These are phyloP conservation scores for Baorangia bicolor DNA, from an alignment of 768 basidiomycete genomes.

Conservation along the genomic window DNA sequence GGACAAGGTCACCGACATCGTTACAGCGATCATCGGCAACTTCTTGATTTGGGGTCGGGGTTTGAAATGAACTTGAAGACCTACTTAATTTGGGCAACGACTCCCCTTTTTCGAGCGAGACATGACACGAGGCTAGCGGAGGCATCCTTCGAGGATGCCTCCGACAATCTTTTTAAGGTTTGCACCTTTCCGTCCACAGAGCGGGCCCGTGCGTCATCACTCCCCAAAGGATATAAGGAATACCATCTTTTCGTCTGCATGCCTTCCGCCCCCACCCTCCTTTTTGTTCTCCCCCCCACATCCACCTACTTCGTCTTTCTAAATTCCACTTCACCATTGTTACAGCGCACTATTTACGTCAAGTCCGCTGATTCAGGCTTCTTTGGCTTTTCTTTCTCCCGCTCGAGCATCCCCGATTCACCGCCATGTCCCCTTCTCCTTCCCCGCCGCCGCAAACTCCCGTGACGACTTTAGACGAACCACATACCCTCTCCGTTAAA, in stretches of 20 bases:
- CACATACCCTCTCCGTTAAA: slow-evolving; percentile 6
- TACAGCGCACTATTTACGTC: slow-evolving; percentile 24
- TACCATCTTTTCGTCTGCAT: slow-evolving; percentile 7
- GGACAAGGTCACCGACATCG: no score
- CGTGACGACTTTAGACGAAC: slow-evolving; percentile 19
- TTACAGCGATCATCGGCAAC: slow-evolving; percentile 14
- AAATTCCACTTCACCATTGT: slow-evolving; percentile 7
- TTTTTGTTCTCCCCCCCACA: slow-evolving; percentile 15
- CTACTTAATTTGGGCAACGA: slow-evolving; percentile 25
- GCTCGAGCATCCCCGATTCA: slow-evolving; percentile 23
- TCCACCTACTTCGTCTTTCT: slow-evolving; percentile 18
- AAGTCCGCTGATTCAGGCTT: slow-evolving; percentile 11
- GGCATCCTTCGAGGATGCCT: slow-evolving; percentile 25
- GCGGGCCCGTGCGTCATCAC: slow-evolving; percentile 31
- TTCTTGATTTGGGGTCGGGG: slow-evolving; percentile 18
- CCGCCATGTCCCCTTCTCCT: slow-evolving; percentile 26
- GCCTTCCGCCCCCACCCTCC: slow-evolving; percentile 7
- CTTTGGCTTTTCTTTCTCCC: slow-evolving; percentile 12
- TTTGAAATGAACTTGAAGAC: slow-evolving; percentile 27
- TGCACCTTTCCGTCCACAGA: slow-evolving; percentile 18
- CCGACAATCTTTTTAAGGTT: slow-evolving; percentile 16
- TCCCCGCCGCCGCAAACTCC: slow-evolving; percentile 27
- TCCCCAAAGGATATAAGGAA: slow-evolving; percentile 26
- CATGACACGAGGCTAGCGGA: slow-evolving; percentile 19
- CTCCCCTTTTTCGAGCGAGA: slow-evolving; percentile 5